phyloP scores from a whole-genome alignment of 1,284 basidiomycete genomes.

The Bondarzewia mesenterica region DNA sequence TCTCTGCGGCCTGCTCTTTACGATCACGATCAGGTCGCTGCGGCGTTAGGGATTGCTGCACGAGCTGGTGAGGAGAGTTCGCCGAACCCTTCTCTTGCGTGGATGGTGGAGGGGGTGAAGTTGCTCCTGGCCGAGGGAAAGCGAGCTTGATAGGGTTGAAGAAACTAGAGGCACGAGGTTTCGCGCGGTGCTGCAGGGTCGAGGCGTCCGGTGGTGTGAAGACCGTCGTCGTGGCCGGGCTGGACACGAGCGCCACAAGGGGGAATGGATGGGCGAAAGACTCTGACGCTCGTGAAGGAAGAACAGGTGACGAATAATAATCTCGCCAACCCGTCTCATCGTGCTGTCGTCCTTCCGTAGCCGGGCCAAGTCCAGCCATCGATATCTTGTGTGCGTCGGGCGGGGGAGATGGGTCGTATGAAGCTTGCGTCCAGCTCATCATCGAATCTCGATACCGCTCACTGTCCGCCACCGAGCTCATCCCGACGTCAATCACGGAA shows the following conservation, averaged over 20 bases:
- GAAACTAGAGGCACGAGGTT: conserved; percentile 31
- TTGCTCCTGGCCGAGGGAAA: conserved; percentile 27
- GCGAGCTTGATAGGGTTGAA: conserved; percentile 32
- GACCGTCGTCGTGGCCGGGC: conserved; percentile 15
- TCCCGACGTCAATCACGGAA: conserved; percentile 28
- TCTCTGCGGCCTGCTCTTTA: neutral
- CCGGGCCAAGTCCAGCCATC: conserved; percentile 7
- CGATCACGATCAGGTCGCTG: neutral
- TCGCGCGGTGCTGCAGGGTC: conserved; percentile 13
- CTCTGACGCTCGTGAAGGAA: conserved; percentile 5
- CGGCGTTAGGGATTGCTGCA: neutral
- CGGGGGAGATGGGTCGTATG: conserved; percentile 4
- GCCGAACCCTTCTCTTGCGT: neutral
- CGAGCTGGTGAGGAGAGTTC: neutral
- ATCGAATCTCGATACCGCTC: conserved; percentile 8
- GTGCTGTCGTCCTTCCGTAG: conserved; percentile 1
- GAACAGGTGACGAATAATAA: conserved; percentile 7
- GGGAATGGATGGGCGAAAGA: conserved; percentile 11
- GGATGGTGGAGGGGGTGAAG: conserved; percentile 21
- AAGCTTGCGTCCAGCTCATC: conserved; percentile 15
- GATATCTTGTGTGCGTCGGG: conserved; percentile 10
- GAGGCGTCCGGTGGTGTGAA: conserved; percentile 14
- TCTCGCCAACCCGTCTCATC: conserved; percentile 8
- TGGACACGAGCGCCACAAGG: conserved; percentile 14
- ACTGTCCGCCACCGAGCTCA: conserved; percentile 10